Evolutionary conservation across 805 yeast genomes (phyloP), one percentile per base, ranked within the genome.

Genomic region (Metschnikowia arizonensis): DNA sequence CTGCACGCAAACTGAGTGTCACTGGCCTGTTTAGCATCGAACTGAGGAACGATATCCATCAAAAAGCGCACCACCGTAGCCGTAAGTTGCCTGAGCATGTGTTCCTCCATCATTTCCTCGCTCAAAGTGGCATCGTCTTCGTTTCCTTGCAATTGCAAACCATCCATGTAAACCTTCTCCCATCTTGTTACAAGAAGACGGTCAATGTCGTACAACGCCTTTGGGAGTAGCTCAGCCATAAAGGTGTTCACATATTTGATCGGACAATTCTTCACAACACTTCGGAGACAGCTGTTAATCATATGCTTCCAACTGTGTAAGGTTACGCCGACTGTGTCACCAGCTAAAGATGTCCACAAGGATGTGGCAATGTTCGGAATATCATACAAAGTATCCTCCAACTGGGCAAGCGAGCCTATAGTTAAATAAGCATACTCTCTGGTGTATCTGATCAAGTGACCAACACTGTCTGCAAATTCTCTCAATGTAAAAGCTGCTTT

Each of bases 61-160:
- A 93, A 65, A 58, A 90, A 74, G 48, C 97, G 73, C 44, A 85
- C 96, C 9, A 88, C 88, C 3, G 95, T 90, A 1, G 95, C 95
- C 0, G 98, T 90, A 32, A 93, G 76, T 62, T 93, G 98, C 54
- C 99, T 74, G 48, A 91, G 69, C 72, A 91, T 77, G 63, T 91
- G 96, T 61, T 93, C 99, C 55, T 91, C 97, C 86, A 93, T 84
- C 95, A 93, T 93, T 60, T 93, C 99, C 54, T 90, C 97, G n/a
- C 93, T 83, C 57, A 91, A 73, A 19, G 88, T 87, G 42, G 82
- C 90, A 55, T 89, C 96, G 49, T 81, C 83, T 34, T 77, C 81
- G 34, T 76, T 74, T 0, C 82, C 82, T 53, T 76, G 79, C 32
- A 76, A 63, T 51, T 78, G 81, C 31, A 78, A 58, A 2, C 85